phyloP scores from a whole-genome alignment of 2,329 filamentous ascomycete species.

The Epichloe festucae region DNA sequence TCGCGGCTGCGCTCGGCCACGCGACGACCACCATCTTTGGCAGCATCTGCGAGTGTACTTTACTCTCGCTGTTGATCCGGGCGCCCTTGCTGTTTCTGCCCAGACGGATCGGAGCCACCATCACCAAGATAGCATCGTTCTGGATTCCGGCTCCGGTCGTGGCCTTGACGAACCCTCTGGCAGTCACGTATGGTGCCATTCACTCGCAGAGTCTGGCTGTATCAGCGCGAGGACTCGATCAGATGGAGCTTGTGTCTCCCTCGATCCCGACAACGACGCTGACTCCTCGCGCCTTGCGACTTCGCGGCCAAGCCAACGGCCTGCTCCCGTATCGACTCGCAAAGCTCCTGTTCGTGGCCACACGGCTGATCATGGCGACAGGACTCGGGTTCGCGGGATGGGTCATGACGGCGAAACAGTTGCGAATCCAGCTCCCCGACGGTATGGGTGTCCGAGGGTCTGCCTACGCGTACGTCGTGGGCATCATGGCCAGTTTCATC shows the following conservation, averaged over 20 bases:
- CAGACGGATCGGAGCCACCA: constrained; percentile 47
- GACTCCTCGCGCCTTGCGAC: constrained; percentile 39
- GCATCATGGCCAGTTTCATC: constrained; percentile 82
- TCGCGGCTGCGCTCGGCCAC: constrained; percentile 70
- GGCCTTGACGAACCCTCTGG: constrained; percentile 78
- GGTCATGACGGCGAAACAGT: constrained; percentile 78
- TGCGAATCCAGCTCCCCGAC: constrained; percentile 46
- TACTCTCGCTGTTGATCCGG: constrained; percentile 68
- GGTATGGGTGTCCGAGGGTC: constrained; percentile 55
- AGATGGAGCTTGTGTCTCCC: constrained; percentile 68
- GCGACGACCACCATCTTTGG: constrained; percentile 79
- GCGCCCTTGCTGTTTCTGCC: constrained; percentile 79
- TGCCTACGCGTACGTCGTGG: constrained; percentile 88
- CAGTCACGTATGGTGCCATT: constrained; percentile 85
- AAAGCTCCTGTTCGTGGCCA: constrained; percentile 82
- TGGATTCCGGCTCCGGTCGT: constrained; percentile 77
- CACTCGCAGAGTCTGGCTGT: constrained; percentile 72
- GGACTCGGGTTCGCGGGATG: constrained; percentile 90
- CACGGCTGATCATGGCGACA: constrained; percentile 80
- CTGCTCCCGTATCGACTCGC: constrained; percentile 82
- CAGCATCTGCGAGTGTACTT: constrained; percentile 77
- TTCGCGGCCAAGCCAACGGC: constrained; percentile 31
- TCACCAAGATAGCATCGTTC: constrained; percentile 63
- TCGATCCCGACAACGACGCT: constrained; percentile 61
- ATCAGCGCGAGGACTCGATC: constrained; percentile 66